phyloP scores from a whole-genome alignment of 179 eudicot species.

The Silene noctiflora region DNA sequence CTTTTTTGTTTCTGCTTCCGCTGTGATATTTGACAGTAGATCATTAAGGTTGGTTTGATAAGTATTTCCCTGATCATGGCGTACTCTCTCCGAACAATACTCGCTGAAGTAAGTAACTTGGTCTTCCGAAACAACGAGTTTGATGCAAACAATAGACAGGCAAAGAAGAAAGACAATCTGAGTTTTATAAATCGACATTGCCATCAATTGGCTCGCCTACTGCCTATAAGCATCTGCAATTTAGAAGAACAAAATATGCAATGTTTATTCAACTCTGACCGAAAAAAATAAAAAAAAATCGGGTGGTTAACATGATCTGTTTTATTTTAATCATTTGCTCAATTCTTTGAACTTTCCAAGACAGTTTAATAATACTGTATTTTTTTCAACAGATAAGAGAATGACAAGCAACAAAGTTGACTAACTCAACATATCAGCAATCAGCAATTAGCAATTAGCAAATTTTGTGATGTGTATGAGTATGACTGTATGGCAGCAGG shows the following conservation, averaged over 20 bases:
- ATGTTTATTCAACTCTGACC: neutral
- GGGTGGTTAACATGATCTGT: no score
- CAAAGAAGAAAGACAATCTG: neutral
- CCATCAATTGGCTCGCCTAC: neutral
- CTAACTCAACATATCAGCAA: neutral
- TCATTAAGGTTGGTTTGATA: constrained; percentile 19
- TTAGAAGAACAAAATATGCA: neutral
- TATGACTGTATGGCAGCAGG: neutral
- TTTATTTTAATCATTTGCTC: neutral
- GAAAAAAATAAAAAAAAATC: no score
- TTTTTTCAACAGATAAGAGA: neutral
- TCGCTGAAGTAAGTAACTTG: constrained; percentile 19
- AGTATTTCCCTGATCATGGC: constrained; percentile 9
- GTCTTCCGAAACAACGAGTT: constrained; percentile 7
- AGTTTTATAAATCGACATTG: neutral
- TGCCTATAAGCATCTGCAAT: neutral
- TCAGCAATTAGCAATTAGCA: neutral
- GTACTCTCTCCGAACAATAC: constrained; percentile 13
- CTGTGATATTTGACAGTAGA: constrained; percentile 19
- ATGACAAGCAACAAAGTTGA: neutral
- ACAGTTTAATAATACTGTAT: neutral
- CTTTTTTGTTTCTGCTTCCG: constrained; percentile 10
- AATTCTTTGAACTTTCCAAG: neutral
- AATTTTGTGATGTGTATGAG: neutral
- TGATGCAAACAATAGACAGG: constrained; percentile 8